Base-by-base conservation (phyloP, 768 basidiomycete genomes). In the Tulasnella sp. region DNA sequence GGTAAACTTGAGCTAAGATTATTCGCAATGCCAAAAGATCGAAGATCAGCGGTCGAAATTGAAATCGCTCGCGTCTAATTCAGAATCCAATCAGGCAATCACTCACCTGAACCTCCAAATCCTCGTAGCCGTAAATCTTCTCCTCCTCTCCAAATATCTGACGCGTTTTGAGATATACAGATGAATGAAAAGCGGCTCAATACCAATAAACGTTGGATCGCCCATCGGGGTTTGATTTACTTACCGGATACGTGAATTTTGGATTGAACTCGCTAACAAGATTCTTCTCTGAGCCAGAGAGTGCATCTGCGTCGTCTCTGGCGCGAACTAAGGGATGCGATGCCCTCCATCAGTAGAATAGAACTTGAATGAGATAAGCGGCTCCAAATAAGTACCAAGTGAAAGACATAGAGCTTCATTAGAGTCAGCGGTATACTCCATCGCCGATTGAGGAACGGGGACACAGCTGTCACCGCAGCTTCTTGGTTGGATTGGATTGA, bases 61-160 rank as follows among this genome's bases (percentile, higher is more conserved):
- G 59, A 47, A 53, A 19, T 27, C 52, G 19, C 26, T 23, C 45
- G 23, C 44, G 45, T 26, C 5, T 38, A 5, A 5, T 38, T 38
- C 5, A 38, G 34, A 38, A 38, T 5, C 7, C 34, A 7, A 5
- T 38, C 1, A 42, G 38, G 23, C 13, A 13, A 47, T 38, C 49
- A 72, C 83, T 63, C 68, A 96, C 93, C 68, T 95, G 82, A 65
- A 98, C 85, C 26, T 78, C 70, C 32, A 99, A 77, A 67, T 85
- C 85, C 63, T 82, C 79, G 73, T 96, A 98, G 1, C 95, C 95
- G 69, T 95, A 97, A 58, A 98, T 85, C 73, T 85, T 93, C 73
- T 99, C 93, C 55, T 95, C 88, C 67, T 97, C 91, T 54, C 95
- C 95, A 68, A 84, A 97, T 67, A 99, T 93, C 88, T 91, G 44